A percentile compares a stretch with the other conserved stretches of the same genome.
phyloP scores from a whole-genome alignment of 345 rosid species.

The Viola odorata region DNA sequence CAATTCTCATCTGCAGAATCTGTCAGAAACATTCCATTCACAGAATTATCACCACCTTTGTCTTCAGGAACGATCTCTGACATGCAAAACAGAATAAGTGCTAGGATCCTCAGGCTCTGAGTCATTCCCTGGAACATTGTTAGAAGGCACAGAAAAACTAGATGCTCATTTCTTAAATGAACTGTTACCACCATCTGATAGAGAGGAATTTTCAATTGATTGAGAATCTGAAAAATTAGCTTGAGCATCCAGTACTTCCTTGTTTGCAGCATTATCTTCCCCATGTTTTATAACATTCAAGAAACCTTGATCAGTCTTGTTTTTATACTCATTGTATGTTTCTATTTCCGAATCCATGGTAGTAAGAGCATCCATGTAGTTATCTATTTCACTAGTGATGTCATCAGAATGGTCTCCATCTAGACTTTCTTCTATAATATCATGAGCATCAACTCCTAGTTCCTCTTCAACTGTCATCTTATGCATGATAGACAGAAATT shows the following conservation, averaged over 20 bases:
- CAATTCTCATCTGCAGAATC: constrained; percentile 4
- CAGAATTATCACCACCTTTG: constrained; percentile 20
- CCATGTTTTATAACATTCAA: constrained; percentile 22
- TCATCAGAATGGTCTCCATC: constrained; percentile 69
- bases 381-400: constrained; percentile 75
- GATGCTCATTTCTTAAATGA: constrained; percentile 47
- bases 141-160: constrained; percentile 49
- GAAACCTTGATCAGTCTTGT: constrained; percentile 26
- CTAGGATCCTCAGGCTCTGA: constrained; percentile 15
- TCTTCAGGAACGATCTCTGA: constrained; percentile 31
- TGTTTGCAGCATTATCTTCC: constrained; percentile 41
- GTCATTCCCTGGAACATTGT: constrained; percentile 35
- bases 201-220: constrained; percentile 57
- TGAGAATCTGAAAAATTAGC: constrained; percentile 55
- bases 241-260: constrained; percentile 43
- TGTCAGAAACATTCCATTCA: constrained; percentile 24
- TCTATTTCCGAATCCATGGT: constrained; percentile 90
- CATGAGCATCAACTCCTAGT: constrained; percentile 34
- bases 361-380: constrained; percentile 82
- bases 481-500: constrained; percentile 18
- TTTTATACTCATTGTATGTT: constrained; percentile 48
- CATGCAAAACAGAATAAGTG: constrained; percentile 24
- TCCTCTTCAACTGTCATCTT: constrained; percentile 33
- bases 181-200: constrained; percentile 64
- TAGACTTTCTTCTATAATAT: constrained; percentile 32